Evolutionary conservation across 129 eudicot genomes (phyloP).

Genomic region (Flaveria linearis): DNA sequence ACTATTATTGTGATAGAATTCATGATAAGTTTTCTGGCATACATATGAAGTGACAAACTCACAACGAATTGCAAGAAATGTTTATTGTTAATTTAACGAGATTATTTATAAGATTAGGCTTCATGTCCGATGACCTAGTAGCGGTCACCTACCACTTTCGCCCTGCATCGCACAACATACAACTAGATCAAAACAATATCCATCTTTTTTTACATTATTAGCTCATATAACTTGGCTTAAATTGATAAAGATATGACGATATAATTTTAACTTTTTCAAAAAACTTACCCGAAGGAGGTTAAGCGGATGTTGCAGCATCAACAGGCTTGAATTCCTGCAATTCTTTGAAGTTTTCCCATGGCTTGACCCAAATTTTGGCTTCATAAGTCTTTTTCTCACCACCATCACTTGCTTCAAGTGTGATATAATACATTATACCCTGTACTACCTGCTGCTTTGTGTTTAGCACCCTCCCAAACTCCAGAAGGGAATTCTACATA

Average conservation of each 20-base stretch:
- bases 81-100: constrained; percentile 16
- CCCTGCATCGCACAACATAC: constrained; percentile 9
- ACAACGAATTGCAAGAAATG: constrained; percentile 21
- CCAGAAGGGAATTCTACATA: constrained; percentile 61
- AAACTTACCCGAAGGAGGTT: constrained; percentile 22
- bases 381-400: constrained; percentile 65
- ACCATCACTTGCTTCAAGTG: constrained; percentile 62
- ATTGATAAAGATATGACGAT: background rate
- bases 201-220: background rate
- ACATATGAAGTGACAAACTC: constrained; percentile 1
- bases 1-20: background rate
- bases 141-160: constrained; percentile 10
- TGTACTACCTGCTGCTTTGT: constrained; percentile 63
- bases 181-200: background rate
- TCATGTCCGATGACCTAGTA: background rate
- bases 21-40: background rate
- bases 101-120: background rate
- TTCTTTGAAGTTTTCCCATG: constrained; percentile 73
- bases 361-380: constrained; percentile 82
- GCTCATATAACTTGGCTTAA: background rate
- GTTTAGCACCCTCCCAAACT: constrained; percentile 60
- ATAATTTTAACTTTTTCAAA: background rate
- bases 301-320: constrained; percentile 25
- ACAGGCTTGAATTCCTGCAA: constrained; percentile 62
- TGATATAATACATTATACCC: constrained; percentile 59